Base-by-base conservation (phyloP, 2,329 filamentous ascomycete genomes). In the Xenoacremonium recifei region DNA sequence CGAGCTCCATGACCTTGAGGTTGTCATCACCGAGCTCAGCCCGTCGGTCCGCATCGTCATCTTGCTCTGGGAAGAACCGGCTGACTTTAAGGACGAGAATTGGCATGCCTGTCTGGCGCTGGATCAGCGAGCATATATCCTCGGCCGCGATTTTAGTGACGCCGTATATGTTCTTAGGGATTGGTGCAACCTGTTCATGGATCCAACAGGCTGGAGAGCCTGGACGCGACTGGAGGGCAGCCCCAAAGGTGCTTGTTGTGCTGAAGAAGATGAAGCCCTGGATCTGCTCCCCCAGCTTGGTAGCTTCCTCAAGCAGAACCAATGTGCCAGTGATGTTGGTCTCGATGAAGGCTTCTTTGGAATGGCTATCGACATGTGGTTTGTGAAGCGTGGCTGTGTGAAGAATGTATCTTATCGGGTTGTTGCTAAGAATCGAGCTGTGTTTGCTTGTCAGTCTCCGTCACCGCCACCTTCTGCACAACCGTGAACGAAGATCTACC, bases 101-200 rank as follows among this genome's bases (percentile, higher is more conserved):
- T 0, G 72, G 71, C 48, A 76, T 50, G 2, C 50, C 46, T 1
- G 60, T 62, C 40, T 72, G 62, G 11, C 52, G 50, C 31, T 72
- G 66, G 2, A 71, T 45, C 5, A 76, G 61, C 11, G 56, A 59
- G 50, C 71, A 75, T 21, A 76, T 43, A 37, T 75, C 71, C 46
- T 76, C 73, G 4, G 73, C 73, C 2, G 70, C 69, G 13, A 65
- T 59, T 37, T 76, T 76, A 15, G 72, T 76, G 4, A 65, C 63
- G 40, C 73, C 73, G 48, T 75, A 74, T 33, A 74, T 71, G 53
- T 75, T 75, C 45, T 74, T 74, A 2, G 71, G 69, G 16, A 61
- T 48, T 0, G 70, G 66, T 0, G 58, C 55, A 6, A 72, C 65
- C 0, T 45, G 27, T 49, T 74, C 71, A 49, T 67, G 59, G 47